A percentile compares a stretch with the other conserved stretches of the same genome.
phyloP scores from a whole-genome alignment of 768 basidiomycete species.

The Pisolithus orientalis region DNA sequence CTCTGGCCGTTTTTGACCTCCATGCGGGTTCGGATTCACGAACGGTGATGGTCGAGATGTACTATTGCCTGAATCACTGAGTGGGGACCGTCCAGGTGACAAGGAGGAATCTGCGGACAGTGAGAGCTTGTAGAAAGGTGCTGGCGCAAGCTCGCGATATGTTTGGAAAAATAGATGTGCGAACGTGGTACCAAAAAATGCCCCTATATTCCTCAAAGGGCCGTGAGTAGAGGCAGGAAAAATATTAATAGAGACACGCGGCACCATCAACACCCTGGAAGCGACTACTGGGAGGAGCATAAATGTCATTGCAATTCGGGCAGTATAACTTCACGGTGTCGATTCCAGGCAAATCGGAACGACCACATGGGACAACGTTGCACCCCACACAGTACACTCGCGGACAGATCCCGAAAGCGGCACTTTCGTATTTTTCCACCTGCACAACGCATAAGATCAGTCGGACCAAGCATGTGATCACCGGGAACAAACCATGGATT shows the following conservation, averaged over 20 bases:
- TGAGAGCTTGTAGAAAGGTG: slow-evolving; percentile 83
- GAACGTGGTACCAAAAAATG: slow-evolving; percentile 99
- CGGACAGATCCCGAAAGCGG: slow-evolving; percentile 90
- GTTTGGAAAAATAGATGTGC: slow-evolving; percentile 97
- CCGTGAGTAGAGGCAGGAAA: slow-evolving; percentile 7
- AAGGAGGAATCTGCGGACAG: slow-evolving; percentile 44
- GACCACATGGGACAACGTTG: slow-evolving; percentile 90
- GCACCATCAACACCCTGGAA: slow-evolving; percentile 94
- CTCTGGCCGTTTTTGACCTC: slow-evolving; percentile 82
- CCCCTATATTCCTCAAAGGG: slow-evolving; percentile 49
- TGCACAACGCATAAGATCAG: slow-evolving; percentile 28
- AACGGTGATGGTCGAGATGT: slow-evolving; percentile 53
- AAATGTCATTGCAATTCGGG: slow-evolving; percentile 97
- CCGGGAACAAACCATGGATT: slow-evolving; percentile 71
- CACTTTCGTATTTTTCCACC: slow-evolving; percentile 94
- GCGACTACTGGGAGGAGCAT: slow-evolving; percentile 89
- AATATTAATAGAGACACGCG: slow-evolving; percentile 3
- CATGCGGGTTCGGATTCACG: slow-evolving; percentile 82
- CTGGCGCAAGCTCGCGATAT: slow-evolving; percentile 90
- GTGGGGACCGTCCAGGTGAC: slow-evolving; percentile 52
- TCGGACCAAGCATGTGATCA: slow-evolving; percentile 8
- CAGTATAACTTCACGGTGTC: slow-evolving; percentile 99
- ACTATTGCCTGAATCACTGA: slow-evolving; percentile 43
- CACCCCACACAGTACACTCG: slow-evolving; percentile 88
- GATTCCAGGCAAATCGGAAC: slow-evolving; percentile 90